phyloP scores from a whole-genome alignment of 306 rosid species.

The Cicer cuneatum region DNA sequence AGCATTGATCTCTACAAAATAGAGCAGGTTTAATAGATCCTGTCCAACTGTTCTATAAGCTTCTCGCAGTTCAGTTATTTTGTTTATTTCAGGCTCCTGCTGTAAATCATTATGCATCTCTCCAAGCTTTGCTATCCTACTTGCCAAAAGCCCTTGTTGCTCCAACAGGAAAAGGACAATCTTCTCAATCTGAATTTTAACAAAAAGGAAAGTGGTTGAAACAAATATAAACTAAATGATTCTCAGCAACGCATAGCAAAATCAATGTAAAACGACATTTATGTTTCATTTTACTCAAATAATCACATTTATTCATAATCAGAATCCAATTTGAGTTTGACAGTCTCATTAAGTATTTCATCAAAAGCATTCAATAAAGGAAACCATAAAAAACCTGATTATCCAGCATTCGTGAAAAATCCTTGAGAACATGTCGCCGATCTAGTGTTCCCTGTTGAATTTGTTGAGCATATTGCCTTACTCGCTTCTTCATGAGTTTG shows the following conservation, averaged over 20 bases:
- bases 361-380: constrained; percentile 24
- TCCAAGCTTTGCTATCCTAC: constrained; percentile 82
- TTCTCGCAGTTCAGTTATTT: constrained; percentile 74
- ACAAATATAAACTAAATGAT: constrained; percentile 21
- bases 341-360: constrained; percentile 20
- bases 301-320: constrained; percentile 31
- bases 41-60: constrained; percentile 81
- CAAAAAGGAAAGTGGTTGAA: constrained; percentile 30
- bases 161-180: constrained; percentile 94
- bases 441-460: constrained; percentile 83
- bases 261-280: neutral
- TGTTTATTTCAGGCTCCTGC: constrained; percentile 79
- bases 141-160: constrained; percentile 97
- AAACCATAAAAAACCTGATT: constrained; percentile 65
- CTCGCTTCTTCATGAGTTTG: constrained; percentile 93
- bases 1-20: constrained; percentile 91
- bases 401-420: constrained; percentile 95
- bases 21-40: constrained; percentile 86
- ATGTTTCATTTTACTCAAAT: constrained; percentile 31
- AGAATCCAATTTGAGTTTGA: constrained; percentile 23
- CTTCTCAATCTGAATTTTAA: constrained; percentile 81
- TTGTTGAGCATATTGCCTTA: constrained; percentile 84
- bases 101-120: constrained; percentile 67
- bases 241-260: neutral
- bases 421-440: constrained; percentile 87